Percentiles rank a stretch among this genome's conserved stretches.
phyloP scores from a whole-genome alignment of 2,329 filamentous ascomycete species.

The Acrocalymma vagum region DNA sequence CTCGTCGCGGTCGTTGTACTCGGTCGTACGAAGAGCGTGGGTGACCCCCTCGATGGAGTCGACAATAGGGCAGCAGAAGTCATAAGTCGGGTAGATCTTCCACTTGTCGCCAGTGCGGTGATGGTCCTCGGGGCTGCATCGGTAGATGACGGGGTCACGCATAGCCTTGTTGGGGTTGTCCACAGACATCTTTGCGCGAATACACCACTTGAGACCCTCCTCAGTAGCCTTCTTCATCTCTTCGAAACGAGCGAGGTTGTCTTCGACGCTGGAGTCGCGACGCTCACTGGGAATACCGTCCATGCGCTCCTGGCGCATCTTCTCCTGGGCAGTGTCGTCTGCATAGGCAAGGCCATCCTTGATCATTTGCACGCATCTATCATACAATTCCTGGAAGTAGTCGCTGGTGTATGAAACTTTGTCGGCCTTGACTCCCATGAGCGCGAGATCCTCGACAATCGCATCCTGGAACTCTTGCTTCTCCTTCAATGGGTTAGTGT shows the following conservation, averaged over 20 bases:
- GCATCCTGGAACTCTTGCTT: constrained; percentile 96
- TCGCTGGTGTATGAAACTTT: constrained; percentile 89
- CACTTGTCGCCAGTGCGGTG: constrained; percentile 81
- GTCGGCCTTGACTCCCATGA: constrained; percentile 93
- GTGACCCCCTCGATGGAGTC: constrained; percentile 84
- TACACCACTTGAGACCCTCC: constrained; percentile 85
- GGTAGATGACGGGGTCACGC: constrained; percentile 96
- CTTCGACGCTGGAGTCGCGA: constrained; percentile 80
- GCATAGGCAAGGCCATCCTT: constrained; percentile 89
- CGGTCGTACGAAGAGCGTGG: constrained; percentile 82
- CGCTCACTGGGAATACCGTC: constrained; percentile 83
- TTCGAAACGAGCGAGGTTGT: constrained; percentile 85
- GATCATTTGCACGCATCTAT: constrained; percentile 84
- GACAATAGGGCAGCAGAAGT: constrained; percentile 84
- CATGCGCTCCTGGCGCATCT: constrained; percentile 85
- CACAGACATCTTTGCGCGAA: constrained; percentile 91
- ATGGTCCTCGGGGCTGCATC: constrained; percentile 79
- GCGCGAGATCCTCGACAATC: constrained; percentile 87
- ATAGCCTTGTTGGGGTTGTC: constrained; percentile 95
- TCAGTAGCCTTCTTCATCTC: constrained; percentile 90
- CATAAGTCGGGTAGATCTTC: constrained; percentile 90
- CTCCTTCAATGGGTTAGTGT: constrained; percentile 97
- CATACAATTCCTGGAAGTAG: constrained; percentile 92
- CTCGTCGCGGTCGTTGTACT: constrained; percentile 87
- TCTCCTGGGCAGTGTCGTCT: constrained; percentile 90